Evolutionary conservation across 352 stramenopile genomes (phyloP), one percentile per base, ranked within the genome.

Genomic region (Achlya hypogyna): DNA sequence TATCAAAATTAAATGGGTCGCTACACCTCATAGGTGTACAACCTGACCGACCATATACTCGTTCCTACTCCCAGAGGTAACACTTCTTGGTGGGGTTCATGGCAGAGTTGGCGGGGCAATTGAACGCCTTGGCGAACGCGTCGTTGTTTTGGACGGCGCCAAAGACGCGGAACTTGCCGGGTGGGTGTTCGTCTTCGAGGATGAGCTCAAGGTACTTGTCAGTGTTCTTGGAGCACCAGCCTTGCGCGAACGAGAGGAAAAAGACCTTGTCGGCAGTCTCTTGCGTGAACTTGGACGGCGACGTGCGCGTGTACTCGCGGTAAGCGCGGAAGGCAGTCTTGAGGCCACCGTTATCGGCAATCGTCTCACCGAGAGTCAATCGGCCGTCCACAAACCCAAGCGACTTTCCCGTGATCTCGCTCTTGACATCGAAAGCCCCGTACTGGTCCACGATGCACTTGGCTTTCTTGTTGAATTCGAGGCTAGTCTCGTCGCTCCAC

Each of bases 281-380:
- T 6, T 67, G 28, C 10, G 40, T 72, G 8, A 54, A 62, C 23
- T 27, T 25, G 16, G 58, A 65, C 25, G 14, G 20, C 23, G 40
- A n/a, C 42, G 58, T 65, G 34, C 54, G 74, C 65, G 75, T 77
- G 70, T 72, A 82, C 18, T 82, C 63, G n/a, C 89, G 77, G 62
- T 96, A 88, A 6, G 87, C 92, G 60, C 93, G 74, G 53, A 89
- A 88, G 8, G 85, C 78, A 1, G 96, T 71, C 52, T 83, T 81
- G 59, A 97, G 75, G 4, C 89, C 90, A 8, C 88, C 89, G 32
- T 96, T 87, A 72, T 97, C 89, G 40, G 90, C 90, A 62, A 97
- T 95, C 65, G 97, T 97, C 67, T 97, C 90, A n/a, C 92, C 89
- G 16, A 88, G 76, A 20, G 89, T 97, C 34, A 97, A 65, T 54